phyloP scores from a whole-genome alignment of 1,284 basidiomycete genomes.

The Pseudozyma sp. region DNA sequence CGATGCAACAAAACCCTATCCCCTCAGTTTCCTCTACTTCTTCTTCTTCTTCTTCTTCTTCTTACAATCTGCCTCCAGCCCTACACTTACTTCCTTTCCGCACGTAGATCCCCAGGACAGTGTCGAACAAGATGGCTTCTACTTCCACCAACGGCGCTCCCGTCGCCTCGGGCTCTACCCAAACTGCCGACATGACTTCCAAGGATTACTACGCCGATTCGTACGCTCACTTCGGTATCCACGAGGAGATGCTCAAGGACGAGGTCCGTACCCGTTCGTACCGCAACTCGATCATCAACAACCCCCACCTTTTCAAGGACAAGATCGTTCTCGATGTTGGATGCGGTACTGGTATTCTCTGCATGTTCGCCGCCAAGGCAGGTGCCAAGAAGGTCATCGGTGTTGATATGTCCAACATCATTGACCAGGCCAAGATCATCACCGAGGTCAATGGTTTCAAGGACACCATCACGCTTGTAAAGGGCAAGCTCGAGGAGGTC shows the following conservation, averaged over 20 bases:
- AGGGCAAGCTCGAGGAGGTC: constrained; percentile 96
- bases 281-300: constrained; percentile 93
- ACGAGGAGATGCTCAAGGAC: constrained; percentile 96
- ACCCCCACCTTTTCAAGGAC: constrained; percentile 89
- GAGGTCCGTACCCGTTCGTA: constrained; percentile 94
- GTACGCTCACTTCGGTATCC: constrained; percentile 69
- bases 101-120: neutral
- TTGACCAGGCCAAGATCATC: constrained; percentile 97
- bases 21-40: constrained; percentile 1
- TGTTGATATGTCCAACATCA: constrained; percentile 99
- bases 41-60: neutral
- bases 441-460: constrained; percentile 95
- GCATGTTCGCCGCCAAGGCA: constrained; percentile 98
- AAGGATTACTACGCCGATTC: constrained; percentile 68
- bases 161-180: constrained; percentile 25
- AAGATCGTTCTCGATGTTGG: constrained; percentile 90
- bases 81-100: neutral
- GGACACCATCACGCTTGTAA: constrained; percentile 91
- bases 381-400: constrained; percentile 87
- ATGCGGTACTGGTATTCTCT: constrained; percentile 97
- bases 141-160: constrained; percentile 46
- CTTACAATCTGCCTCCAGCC: neutral
- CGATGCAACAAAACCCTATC: neutral
- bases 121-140: constrained; percentile 46
- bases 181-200: constrained; percentile 62